Base-by-base conservation (phyloP, 2,329 filamentous ascomycete genomes). In the Trichoderma sp. region DNA sequence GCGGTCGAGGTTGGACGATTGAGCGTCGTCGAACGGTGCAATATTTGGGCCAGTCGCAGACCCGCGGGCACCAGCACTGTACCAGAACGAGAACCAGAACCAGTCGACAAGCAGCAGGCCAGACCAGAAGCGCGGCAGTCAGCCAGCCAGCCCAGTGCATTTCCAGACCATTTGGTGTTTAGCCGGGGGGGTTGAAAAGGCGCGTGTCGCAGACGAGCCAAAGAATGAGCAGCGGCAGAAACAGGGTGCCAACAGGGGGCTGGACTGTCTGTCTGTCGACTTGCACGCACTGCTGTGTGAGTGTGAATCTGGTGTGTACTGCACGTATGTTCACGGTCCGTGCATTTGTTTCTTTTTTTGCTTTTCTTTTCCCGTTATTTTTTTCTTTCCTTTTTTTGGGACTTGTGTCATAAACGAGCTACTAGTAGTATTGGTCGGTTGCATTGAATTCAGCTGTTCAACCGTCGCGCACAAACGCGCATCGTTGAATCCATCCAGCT, bases 181-280 rank as follows among this genome's bases (percentile, higher is more conserved):
- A 36, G 47, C 61, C 30, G 34, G 63, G 63, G 43, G 68, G 39
- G 64, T 32, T 26, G 47, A 30, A 43, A 43, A 50, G 43, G 64
- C 59, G 67, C 70, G 62, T 74, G 73, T 74, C 72, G 73, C 72
- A 73, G 73, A 70, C 68, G 70, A 69, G 63, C 67, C 72, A 71
- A 58, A 73, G 70, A 74, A 66, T 65, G 68, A 34, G 55, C 67
- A 68, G 65, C 30, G 71, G 59, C 71, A 74, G 71, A 74, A 68
- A 71, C 69, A 73, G 63, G 43, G 50, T 63, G 59, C 65, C 39
- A 70, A 47, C 68, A 64, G 61, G 67, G 66, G 69, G 47, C 26
- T 30, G 70, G 70, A 64, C 36, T 26, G 62, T 55, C 15, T 39
- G 15, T 15, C 36, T 20, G 59, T 26, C 32, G 17, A 34, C 23